These are phyloP conservation scores for Quercus engelmannii DNA, from an alignment of 306 rosid species.

Conservation along the genomic window DNA sequence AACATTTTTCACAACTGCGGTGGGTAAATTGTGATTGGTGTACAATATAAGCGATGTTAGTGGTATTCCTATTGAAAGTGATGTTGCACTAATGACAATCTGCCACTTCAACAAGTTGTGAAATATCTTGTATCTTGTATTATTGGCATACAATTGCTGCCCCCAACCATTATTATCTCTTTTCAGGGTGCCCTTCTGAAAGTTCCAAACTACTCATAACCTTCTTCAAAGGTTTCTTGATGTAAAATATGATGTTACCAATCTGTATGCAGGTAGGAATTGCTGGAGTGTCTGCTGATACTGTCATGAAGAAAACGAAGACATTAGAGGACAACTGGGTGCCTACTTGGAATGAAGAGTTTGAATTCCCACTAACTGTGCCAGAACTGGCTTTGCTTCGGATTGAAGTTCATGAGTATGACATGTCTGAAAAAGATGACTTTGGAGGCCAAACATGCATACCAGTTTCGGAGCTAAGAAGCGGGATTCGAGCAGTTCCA, in stretches of 20 bases:
- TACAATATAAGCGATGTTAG: too few relatives aligned
- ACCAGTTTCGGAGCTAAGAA: constrained; percentile 67
- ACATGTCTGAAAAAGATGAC: constrained; percentile 97
- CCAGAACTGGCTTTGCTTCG: constrained; percentile 90
- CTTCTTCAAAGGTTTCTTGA: not conserved
- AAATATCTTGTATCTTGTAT: too few relatives aligned
- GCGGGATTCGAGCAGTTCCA: constrained; percentile 75
- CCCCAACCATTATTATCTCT: not conserved
- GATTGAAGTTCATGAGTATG: constrained; percentile 91
- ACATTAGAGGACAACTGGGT: constrained; percentile 86
- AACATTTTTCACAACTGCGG: too few relatives aligned
- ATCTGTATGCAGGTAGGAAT: constrained; percentile 69
- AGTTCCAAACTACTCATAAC: not conserved
- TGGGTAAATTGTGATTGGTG: too few relatives aligned
- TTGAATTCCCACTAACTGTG: constrained; percentile 68
- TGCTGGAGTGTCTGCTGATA: constrained; percentile 86
- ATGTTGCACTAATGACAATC: too few relatives aligned
- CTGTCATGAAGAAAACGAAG: constrained; percentile 66
- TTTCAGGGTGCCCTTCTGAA: not conserved
- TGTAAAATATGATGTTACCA: not conserved
- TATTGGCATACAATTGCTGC: not conserved
- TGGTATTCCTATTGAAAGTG: too few relatives aligned
- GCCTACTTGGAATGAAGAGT: constrained; percentile 78
- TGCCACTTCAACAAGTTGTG: too few relatives aligned
- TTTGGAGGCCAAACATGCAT: constrained; percentile 94